These are phyloP conservation scores for Plantago coronopus DNA, from an alignment of 305 asterid genomes.

Conservation along the genomic window DNA sequence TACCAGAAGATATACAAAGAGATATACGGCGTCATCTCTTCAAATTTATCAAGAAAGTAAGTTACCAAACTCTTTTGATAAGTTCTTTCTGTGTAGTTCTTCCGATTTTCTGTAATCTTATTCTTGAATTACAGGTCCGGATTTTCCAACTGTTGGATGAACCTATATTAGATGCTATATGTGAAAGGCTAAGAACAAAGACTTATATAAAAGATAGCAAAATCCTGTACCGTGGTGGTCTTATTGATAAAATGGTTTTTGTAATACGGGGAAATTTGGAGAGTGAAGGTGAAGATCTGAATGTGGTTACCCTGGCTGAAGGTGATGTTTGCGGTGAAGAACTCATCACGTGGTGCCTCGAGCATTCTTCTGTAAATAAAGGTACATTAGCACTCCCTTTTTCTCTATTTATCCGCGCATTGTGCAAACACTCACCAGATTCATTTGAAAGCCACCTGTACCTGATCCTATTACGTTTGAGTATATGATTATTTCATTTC, in stretches of 20 bases:
- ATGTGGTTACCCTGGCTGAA: conserved; percentile 46
- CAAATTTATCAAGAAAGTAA: conserved; percentile 66
- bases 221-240: conserved; percentile 44
- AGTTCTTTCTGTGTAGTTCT: background rate
- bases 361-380: conserved; percentile 46
- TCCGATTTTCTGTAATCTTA: background rate
- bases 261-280: conserved; percentile 76
- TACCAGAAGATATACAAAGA: conserved; percentile 84
- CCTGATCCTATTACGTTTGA: too few relatives aligned
- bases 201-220: conserved; percentile 53
- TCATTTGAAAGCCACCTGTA: too few relatives aligned
- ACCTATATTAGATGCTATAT: conserved; percentile 51
- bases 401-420: background rate
- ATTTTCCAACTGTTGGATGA: conserved; percentile 53
- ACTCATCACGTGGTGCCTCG: conserved; percentile 56
- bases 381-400: conserved; percentile 24
- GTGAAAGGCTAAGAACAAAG: conserved; percentile 53
- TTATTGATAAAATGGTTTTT: conserved; percentile 64
- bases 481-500: too few relatives aligned
- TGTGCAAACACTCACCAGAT: too few relatives aligned
- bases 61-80: conserved; percentile 9
- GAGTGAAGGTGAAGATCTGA: conserved; percentile 66
- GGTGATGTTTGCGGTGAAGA: conserved; percentile 89
- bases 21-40: conserved; percentile 80
- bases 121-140: conserved; percentile 34